Evolutionary conservation across 2,329 filamentous ascomycete genomes (phyloP).

Genomic region (Ophiostoma piceae): DNA sequence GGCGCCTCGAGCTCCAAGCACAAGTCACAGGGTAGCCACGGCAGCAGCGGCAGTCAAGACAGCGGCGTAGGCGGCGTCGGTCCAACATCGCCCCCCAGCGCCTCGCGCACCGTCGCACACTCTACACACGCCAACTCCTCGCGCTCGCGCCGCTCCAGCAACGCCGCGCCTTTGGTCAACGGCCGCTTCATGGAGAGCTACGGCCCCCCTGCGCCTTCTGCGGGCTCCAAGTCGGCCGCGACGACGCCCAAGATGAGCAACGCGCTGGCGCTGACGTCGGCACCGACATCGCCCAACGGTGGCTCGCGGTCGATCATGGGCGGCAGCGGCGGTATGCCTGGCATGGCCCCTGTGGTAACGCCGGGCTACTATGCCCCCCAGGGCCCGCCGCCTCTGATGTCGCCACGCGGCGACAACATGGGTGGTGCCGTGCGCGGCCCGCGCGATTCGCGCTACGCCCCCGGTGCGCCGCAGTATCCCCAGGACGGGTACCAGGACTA

Average conservation of each 20-base stretch:
- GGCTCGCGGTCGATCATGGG: neutral
- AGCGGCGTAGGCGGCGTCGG: conserved; percentile 14
- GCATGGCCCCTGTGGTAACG: neutral
- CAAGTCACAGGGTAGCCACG: conserved; percentile 18
- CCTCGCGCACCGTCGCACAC: conserved; percentile 11
- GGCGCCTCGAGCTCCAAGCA: neutral
- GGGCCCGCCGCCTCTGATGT: neutral
- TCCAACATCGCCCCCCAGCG: conserved; percentile 26
- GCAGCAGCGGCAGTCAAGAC: conserved; percentile 15
- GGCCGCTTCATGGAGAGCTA: conserved; percentile 31
- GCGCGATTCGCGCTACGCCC: neutral
- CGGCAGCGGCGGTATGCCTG: neutral
- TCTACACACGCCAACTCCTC: neutral
- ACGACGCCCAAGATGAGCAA: neutral
- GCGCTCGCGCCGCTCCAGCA: conserved; percentile 26
- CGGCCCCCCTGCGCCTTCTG: conserved; percentile 22
- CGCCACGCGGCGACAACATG: conserved; percentile 15
- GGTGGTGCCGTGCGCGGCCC: conserved; percentile 5
- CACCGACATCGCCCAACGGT: neutral
- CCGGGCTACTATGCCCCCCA: neutral
- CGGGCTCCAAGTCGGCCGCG: neutral
- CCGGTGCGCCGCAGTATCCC: neutral
- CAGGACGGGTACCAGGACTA: conserved; percentile 6
- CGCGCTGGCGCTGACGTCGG: neutral
- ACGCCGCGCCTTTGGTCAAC: neutral